These are phyloP conservation scores for Pichia sp. DNA, from an alignment of 1,139 yeast species.

Conservation along the genomic window DNA sequence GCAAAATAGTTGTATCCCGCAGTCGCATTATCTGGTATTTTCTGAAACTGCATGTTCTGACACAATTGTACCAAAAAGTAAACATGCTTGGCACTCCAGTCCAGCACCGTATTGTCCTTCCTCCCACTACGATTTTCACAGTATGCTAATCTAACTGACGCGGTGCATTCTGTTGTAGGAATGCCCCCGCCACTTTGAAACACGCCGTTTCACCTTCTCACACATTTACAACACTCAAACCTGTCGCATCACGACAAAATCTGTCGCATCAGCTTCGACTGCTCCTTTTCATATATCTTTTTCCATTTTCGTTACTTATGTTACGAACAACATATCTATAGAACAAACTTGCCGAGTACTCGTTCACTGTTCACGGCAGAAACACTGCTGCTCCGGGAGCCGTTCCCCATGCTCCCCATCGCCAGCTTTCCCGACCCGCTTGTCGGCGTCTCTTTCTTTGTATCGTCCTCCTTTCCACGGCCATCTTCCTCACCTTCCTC, in stretches of 20 bases:
- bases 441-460: not conserved
- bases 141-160: too few relatives aligned
- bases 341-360: conserved; percentile 8
- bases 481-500: conserved; percentile 7
- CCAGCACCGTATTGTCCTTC: too few relatives aligned
- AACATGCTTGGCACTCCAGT: too few relatives aligned
- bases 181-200: too few relatives aligned
- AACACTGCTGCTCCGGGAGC: conserved; percentile 7
- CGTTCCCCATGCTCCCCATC: not conserved
- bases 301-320: not conserved
- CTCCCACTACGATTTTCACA: too few relatives aligned
- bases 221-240: not conserved
- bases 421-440: not conserved
- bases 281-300: not conserved
- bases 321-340: not conserved
- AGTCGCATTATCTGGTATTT: too few relatives aligned
- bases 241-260: not conserved
- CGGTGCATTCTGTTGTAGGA: too few relatives aligned
- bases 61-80: too few relatives aligned
- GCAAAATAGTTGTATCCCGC: too few relatives aligned
- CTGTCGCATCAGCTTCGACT: too few relatives aligned
- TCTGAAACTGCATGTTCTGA: too few relatives aligned
- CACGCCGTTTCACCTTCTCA: too few relatives aligned
- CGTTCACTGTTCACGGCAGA: conserved; percentile 4
- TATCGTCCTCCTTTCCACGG: conserved; percentile 13